Percentiles rank a stretch among this genome's conserved stretches.
Conservation (phyloP, 192 early-diverging fungal genomes). For the Coemansia sp. region DNA sequence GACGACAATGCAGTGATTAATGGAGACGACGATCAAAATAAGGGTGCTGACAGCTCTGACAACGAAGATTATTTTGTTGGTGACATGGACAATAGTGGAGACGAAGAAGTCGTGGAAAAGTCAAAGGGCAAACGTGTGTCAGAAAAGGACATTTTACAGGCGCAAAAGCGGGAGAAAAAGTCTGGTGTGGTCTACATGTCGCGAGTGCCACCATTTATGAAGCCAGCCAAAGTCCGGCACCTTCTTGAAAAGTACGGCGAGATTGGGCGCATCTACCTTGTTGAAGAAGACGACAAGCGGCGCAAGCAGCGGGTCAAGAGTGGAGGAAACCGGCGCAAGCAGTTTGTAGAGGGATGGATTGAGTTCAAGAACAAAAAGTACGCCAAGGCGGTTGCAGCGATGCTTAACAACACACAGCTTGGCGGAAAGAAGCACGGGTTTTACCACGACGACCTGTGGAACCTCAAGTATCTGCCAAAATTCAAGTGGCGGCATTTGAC, state of each 20-base stretch:
- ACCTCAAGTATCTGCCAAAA: conserved; percentile 89
- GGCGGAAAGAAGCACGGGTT: conserved; percentile 81
- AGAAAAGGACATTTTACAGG: conserved; percentile 51
- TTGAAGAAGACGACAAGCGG: conserved; percentile 73
- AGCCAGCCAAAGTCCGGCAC: conserved; percentile 72
- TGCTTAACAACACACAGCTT: conserved; percentile 81
- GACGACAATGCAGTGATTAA: conserved; percentile 5
- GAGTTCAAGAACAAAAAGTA: conserved; percentile 92
- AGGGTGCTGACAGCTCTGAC: conserved; percentile 1
- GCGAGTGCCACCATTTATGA: conserved; percentile 92
- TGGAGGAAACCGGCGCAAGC: conserved; percentile 75
- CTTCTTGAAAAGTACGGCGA: conserved; percentile 71
- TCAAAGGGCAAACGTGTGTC: conserved; percentile 15
- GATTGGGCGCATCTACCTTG: conserved; percentile 82
- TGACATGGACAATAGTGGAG: conserved; percentile 11
- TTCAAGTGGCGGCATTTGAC: conserved; percentile 97
- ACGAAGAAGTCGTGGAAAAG: conserved; percentile 6
- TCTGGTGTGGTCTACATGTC: conserved; percentile 92
- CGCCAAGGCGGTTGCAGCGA: conserved; percentile 72
- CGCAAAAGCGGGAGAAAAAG: conserved; percentile 53
- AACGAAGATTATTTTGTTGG: conserved; percentile 35
- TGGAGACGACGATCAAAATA: conserved; percentile 16
- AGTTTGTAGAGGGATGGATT: conserved; percentile 95
- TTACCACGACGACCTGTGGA: conserved; percentile 97
- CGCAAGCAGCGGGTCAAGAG: conserved; percentile 83